phyloP scores from a whole-genome alignment of 116 monocot species.

The Papilionanthe hybrid region DNA sequence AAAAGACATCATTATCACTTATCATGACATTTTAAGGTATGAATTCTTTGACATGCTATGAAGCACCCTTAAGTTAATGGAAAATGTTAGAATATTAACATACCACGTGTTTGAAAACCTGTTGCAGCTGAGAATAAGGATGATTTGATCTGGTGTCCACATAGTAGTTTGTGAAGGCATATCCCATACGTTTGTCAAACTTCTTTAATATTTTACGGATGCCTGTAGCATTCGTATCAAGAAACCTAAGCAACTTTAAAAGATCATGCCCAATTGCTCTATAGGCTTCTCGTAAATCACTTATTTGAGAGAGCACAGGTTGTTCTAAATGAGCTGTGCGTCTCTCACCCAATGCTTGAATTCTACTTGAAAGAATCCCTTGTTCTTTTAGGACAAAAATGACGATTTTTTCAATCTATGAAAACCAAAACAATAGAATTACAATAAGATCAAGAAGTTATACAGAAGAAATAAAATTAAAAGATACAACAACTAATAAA shows the following conservation, averaged over 20 bases:
- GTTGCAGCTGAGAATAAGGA: constrained; percentile 65
- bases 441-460: neutral
- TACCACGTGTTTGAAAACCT: constrained; percentile 74
- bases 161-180: constrained; percentile 61
- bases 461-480: neutral
- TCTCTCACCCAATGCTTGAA: constrained; percentile 36
- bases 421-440: constrained; percentile 7
- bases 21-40: neutral
- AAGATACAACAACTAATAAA: constrained; percentile 1
- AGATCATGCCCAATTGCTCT: constrained; percentile 52
- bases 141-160: constrained; percentile 54
- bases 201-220: constrained; percentile 67
- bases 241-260: constrained; percentile 52
- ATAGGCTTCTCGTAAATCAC: constrained; percentile 42
- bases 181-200: constrained; percentile 58
- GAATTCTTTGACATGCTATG: neutral
- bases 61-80: neutral
- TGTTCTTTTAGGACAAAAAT: constrained; percentile 60
- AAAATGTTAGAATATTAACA: neutral
- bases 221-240: constrained; percentile 62
- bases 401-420: constrained; percentile 60
- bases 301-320: constrained; percentile 36
- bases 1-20: neutral
- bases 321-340: constrained; percentile 29
- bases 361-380: constrained; percentile 52